Base-by-base conservation (phyloP, 768 basidiomycete genomes). In the Phylloporus sp. region DNA sequence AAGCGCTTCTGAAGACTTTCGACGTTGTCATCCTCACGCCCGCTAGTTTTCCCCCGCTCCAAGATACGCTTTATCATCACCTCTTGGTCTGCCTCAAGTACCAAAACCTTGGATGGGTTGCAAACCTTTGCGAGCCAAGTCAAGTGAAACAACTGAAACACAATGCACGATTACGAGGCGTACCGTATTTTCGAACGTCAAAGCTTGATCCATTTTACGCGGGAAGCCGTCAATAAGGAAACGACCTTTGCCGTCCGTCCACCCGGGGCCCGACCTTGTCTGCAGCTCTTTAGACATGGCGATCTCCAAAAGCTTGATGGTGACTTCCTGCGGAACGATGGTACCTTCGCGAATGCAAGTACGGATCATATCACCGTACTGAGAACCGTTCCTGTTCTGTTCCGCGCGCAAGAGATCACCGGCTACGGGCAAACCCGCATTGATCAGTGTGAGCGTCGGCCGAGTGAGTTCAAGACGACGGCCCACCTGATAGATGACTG, bases 201-300 rank as follows among this genome's bases (percentile, higher is more conserved):
- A 50, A 0, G 94, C 95, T 69, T 99, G 96, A 64, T 99, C 96
- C 92, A 98, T 93, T 75, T 98, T 93, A 50, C 95, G 80, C 44
- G 95, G 96, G 70, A 98, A 98, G 2, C 95, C 96, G 53, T 99
- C 95, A 52, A 99, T 84, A 57, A 98, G 75, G 75, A 98, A 99
- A 37, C 91, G 82, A 27, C 90, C 90, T 42, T 69, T 71, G 21
- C 85, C 89, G 26, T 78, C 70, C 9, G 64, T 66, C 91, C 90
- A 93, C 18, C 79, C 82, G 7, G 74, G 69, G 10, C 72, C 71
- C 0, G 67, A 46, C 39, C 62, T 66, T 17, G 58, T 57, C 59
- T 76, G 68, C 26, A 93, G 63, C 11, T 79, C 79, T 32, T 68
- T 78, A 20, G 64, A 59, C 88, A 99, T 98, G 8, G 95, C 93